Base-by-base conservation (phyloP, 1,284 basidiomycete genomes). In the Cryptococcus maquisensis region DNA sequence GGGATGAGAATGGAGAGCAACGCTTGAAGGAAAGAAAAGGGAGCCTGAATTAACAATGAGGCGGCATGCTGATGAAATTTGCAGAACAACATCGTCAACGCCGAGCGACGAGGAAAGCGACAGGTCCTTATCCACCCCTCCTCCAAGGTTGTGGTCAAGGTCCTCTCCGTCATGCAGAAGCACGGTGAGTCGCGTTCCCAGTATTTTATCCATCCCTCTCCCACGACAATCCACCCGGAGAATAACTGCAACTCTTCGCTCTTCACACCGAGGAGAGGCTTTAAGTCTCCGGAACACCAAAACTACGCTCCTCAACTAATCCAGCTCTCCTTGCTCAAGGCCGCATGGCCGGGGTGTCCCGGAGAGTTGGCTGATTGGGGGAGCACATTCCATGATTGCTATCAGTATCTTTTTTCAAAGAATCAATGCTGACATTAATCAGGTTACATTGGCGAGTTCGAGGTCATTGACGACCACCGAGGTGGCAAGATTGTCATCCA, bases 371-470 rank as follows among this genome's bases (percentile, higher is more conserved):
- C 63, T 67, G 64, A 68, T 71, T 66, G 66, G 63, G 63, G 61
- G 71, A 72, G 73, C 56, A 72, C 69, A 72, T 63, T 38, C 32
- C 20, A 12, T 40, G 13, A 39, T 32, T 2, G 20, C 24, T 24
- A 15, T 21, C 16, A 48, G 35, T 15, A n/a, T 40, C 2, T 40
- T n/a, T 3, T 40, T 40, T n/a, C 39, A 2, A n/a, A 8, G 16
- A 51, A 12, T 3, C n/a, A 15, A 47, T 20, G 23, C 55, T 52
- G 52, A 62, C 46, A 39, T 46, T 8, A 18, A 47, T 36, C 66
- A 97, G 94, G 93, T 61, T 98, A 98, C 84, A 97, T 98, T 64
- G 93, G 93, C 72, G 95, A 98, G 81, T 98, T 98, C 75, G 95
- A 98, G 80, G 90, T 97, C 79, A 88, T 99, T 75, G 96, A 99